Percentiles rank a stretch among this genome's conserved stretches.
Conservation (phyloP, 208 protist species). For the Trypanosoma theileri region DNA sequence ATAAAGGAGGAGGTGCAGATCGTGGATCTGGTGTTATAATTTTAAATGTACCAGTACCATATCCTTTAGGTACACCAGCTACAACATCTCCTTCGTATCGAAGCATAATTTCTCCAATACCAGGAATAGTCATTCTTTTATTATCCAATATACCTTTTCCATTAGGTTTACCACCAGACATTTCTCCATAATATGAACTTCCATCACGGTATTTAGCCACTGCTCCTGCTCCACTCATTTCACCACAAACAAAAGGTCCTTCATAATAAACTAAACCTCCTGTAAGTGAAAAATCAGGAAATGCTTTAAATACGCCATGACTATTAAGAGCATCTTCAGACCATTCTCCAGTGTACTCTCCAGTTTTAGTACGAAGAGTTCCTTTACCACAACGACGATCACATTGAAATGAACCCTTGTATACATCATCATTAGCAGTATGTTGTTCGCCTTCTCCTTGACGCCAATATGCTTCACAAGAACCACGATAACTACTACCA, state of each 20-base stretch:
- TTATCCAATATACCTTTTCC: constrained; percentile 59
- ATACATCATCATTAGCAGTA: constrained; percentile 53
- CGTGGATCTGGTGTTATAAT: constrained; percentile 18
- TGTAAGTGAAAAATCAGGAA: not conserved
- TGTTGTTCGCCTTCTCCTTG: constrained; percentile 60
- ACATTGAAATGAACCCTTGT: constrained; percentile 51
- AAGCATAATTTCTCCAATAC: constrained; percentile 42
- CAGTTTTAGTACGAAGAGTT: constrained; percentile 35
- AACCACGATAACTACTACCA: constrained; percentile 58
- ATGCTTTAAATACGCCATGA: constrained; percentile 28
- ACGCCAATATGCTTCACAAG: constrained; percentile 40
- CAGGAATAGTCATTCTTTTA: constrained; percentile 28
- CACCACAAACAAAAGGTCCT: constrained; percentile 57
- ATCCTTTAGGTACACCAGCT: constrained; percentile 62
- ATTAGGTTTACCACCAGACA: constrained; percentile 52
- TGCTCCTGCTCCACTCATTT: constrained; percentile 55
- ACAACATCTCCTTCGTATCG: constrained; percentile 77
- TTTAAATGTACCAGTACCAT: constrained; percentile 54
- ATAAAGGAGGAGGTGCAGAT: not conserved
- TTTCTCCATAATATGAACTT: constrained; percentile 60
- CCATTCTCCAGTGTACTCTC: constrained; percentile 64
- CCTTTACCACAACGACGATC: constrained; percentile 58
- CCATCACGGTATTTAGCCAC: constrained; percentile 53
- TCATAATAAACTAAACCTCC: constrained; percentile 43
- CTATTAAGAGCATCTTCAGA: constrained; percentile 46